A percentile compares a stretch with the other conserved stretches of the same genome.
These are phyloP conservation scores for Eucalyptus marginata DNA, from an alignment of 345 rosid genomes.

Conservation along the genomic window DNA sequence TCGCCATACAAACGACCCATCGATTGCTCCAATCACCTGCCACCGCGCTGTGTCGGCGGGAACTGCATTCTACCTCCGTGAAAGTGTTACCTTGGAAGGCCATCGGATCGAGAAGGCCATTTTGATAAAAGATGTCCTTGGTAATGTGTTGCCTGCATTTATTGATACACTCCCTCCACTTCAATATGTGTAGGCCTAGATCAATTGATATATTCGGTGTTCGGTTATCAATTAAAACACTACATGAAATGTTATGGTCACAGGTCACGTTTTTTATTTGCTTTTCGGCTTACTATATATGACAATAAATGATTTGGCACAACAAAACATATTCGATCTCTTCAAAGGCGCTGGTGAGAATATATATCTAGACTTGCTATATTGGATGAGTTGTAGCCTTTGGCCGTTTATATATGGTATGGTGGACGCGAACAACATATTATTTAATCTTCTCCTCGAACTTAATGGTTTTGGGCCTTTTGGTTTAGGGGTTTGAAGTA, in stretches of 20 bases:
- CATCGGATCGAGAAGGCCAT: not conserved
- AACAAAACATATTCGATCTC: not conserved
- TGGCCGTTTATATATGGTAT: not conserved
- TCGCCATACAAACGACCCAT: not conserved
- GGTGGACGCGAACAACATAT: not conserved
- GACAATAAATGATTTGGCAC: not conserved
- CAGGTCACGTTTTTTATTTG: not conserved
- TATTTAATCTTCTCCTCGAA: not conserved
- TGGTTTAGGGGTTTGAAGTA: not conserved
- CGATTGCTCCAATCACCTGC: not conserved
- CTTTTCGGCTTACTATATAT: too few relatives aligned
- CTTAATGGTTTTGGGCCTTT: not conserved
- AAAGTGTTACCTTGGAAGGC: not conserved
- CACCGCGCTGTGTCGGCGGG: not conserved
- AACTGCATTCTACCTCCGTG: not conserved
- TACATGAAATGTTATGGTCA: not conserved
- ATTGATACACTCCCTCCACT: not conserved
- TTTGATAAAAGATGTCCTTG: not conserved
- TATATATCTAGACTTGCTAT: not conserved
- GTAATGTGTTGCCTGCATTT: not conserved
- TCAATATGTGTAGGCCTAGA: not conserved
- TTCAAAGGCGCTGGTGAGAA: not conserved
- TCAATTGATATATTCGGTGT: not conserved
- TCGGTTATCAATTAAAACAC: not conserved
- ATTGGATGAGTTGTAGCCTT: not conserved